Evolutionary conservation across 176 grass and related monocot species (phyloP).

Genomic region (Metroxylon sagu): DNA sequence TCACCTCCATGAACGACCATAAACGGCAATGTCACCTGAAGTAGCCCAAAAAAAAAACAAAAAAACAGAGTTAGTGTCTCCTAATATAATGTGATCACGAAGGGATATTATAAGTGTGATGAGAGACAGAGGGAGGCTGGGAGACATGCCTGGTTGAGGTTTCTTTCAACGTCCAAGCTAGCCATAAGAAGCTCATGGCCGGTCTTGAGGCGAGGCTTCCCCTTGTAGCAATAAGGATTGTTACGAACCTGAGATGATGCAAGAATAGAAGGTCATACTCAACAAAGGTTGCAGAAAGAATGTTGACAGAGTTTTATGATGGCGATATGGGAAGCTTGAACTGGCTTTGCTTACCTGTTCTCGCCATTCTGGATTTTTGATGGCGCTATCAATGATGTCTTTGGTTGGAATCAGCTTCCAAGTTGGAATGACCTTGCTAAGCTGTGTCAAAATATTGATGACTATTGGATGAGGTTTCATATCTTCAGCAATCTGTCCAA

Average conservation of each 20-base stretch:
- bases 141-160: not conserved
- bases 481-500: conserved; percentile 54
- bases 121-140: no score
- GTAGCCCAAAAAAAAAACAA: not conserved
- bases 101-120: no score
- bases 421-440: conserved; percentile 38
- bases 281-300: no score
- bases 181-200: conserved; percentile 35
- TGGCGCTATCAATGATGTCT: conserved; percentile 51
- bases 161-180: conserved; percentile 36
- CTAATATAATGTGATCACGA: no score
- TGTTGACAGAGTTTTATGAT: no score
- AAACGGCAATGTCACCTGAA: conserved; percentile 43
- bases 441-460: conserved; percentile 30
- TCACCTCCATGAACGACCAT: conserved; percentile 49
- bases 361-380: conserved; percentile 26
- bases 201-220: conserved; percentile 43
- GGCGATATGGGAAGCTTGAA: no score
- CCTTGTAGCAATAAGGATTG: conserved; percentile 49
- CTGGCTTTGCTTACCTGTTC: no score
- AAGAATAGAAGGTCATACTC: no score
- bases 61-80: no score
- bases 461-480: conserved; percentile 52
- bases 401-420: conserved; percentile 59
- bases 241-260: not conserved